phyloP scores from a whole-genome alignment of 2,329 filamentous ascomycete genomes.

The Diatrype stigma region DNA sequence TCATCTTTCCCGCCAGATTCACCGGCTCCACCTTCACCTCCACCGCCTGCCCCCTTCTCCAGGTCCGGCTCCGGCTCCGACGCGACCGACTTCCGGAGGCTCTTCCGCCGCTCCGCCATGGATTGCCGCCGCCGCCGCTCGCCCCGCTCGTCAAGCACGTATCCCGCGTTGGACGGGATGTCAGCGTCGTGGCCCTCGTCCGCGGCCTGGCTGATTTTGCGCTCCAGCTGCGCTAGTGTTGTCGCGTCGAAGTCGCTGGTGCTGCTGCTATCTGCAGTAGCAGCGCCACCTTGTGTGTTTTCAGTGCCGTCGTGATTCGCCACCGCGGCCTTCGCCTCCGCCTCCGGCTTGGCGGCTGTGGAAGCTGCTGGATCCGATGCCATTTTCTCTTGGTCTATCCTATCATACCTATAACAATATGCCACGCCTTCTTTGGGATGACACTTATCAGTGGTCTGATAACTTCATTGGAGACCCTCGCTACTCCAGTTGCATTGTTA shows the following conservation, averaged over 20 bases:
- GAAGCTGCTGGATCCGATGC: conserved; percentile 19
- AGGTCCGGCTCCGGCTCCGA: conserved; percentile 17
- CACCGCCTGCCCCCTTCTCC: conserved; percentile 17
- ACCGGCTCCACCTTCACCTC: no score
- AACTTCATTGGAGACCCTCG: neutral
- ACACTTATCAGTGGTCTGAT: neutral
- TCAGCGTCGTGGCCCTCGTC: conserved; percentile 47
- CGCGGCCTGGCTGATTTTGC: conserved; percentile 35
- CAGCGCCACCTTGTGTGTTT: no score
- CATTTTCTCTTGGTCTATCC: neutral
- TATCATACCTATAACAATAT: no score
- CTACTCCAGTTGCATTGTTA: neutral
- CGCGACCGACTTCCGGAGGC: conserved; percentile 5
- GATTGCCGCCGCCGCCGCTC: conserved; percentile 35
- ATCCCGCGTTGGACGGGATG: conserved; percentile 43
- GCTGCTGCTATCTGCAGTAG: conserved; percentile 1
- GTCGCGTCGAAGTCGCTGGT: conserved; percentile 6
- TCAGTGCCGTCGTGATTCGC: conserved; percentile 9
- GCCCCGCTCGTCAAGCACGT: conserved; percentile 35
- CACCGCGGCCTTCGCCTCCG: no score
- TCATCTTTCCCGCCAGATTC: conserved; percentile 20
- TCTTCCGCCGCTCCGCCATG: conserved; percentile 23
- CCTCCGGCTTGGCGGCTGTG: no score
- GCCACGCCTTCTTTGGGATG: neutral
- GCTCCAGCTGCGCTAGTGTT: conserved; percentile 16